Conservation (phyloP, 495 filamentous ascomycete genomes). For the Penicillium nucicola region DNA sequence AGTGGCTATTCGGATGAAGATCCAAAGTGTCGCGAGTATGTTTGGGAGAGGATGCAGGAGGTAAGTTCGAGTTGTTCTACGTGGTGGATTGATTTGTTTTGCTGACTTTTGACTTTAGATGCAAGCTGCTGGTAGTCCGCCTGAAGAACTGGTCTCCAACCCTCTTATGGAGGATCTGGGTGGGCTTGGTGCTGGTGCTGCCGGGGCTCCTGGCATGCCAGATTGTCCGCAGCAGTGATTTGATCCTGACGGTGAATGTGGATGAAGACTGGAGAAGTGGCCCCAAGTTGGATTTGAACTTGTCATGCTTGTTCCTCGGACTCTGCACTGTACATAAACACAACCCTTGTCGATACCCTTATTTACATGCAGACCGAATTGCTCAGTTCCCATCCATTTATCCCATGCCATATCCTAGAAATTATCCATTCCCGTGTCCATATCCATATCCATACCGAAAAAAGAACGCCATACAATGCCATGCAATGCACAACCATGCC, state of each 20-base stretch:
- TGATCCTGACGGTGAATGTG: neutral
- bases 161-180: conserved; percentile 39
- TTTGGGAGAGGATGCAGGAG: conserved; percentile 96
- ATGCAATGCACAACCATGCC: neutral
- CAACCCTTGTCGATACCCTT: conserved; percentile 24
- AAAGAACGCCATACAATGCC: conserved; percentile 21
- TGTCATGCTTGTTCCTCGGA: conserved; percentile 1
- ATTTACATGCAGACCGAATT: conserved; percentile 14
- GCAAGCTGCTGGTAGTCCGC: conserved; percentile 91
- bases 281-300: no score
- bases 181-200: conserved; percentile 11
- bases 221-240: conserved; percentile 42
- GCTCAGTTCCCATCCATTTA: neutral
- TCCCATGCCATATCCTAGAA: neutral
- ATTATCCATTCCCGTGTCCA: no score
- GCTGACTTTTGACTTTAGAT: conserved; percentile 53
- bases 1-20: conserved; percentile 75
- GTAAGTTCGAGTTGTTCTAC: conserved; percentile 46
- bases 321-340: conserved; percentile 27
- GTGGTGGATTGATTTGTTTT: neutral
- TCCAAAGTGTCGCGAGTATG: conserved; percentile 78
- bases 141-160: conserved; percentile 84
- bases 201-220: conserved; percentile 27
- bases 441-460: neutral
- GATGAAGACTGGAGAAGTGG: neutral